Evolutionary conservation across 139 green algal species (phyloP).

Genomic region (Edaphochlamys debaryana): DNA sequence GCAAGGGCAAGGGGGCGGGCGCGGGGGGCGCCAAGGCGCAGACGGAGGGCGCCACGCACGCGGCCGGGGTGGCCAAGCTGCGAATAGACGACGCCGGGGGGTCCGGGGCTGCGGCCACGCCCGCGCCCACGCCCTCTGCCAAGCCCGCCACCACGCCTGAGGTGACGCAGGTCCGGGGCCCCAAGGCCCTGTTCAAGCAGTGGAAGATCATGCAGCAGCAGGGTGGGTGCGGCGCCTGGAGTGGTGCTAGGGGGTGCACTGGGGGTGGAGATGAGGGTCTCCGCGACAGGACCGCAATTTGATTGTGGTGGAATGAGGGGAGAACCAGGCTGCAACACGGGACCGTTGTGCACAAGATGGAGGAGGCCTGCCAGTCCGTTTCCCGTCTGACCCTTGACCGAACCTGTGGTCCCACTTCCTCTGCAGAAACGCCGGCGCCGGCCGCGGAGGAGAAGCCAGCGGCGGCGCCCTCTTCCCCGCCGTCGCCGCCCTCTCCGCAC

Average conservation of each 20-base stretch:
- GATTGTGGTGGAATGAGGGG: no score
- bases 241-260: no score
- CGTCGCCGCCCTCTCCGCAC: conserved; percentile 22
- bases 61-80: not conserved
- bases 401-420: no score
- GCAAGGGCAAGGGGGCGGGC: conserved; percentile 5
- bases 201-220: conserved; percentile 54
- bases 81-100: conserved; percentile 2
- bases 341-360: not conserved
- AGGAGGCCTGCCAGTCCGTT: no score
- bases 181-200: conserved; percentile 66
- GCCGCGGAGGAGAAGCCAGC: not conserved
- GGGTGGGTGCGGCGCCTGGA: not conserved
- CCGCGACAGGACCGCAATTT: no score
- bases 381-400: no score
- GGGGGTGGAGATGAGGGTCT: no score
- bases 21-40: not conserved
- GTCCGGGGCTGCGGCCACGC: not conserved
- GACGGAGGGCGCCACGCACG: conserved; percentile 3
- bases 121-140: not conserved
- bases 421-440: not conserved
- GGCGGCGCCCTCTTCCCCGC: conserved; percentile 19
- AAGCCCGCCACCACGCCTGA: not conserved
- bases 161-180: conserved; percentile 40
- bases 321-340: not conserved